Base-by-base conservation (phyloP, 768 basidiomycete species). In the Rhizopogon roseolus region DNA sequence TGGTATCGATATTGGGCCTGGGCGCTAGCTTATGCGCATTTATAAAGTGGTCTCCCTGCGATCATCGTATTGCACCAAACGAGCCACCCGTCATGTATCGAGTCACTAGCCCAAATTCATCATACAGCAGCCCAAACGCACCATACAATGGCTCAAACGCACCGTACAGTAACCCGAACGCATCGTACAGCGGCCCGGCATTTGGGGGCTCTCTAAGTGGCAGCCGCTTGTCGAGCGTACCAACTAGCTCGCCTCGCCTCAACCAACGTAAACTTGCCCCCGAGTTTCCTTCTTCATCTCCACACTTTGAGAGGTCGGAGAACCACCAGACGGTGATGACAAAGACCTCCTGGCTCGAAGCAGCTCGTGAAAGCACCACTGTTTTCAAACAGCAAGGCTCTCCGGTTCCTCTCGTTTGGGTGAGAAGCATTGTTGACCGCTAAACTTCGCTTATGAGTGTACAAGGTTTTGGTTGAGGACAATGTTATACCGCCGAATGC, bases 401-500 rank as follows among this genome's bases (percentile, higher is more conserved):
- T 7, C 50, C 65, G 0, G n/a, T 69, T 5, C 67, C 67, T 41
- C 50, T 69, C n/a, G 64, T 69, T 52, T 71, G 67, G 67, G 67
- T 69, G 54, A 28, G 65, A 8, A 10, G 32, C 46, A 36, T 10
- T 9, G 2, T 16, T 16, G 32, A 36, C 5, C 19, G 19, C 38
- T 17, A 32, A 41, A 17, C 17, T 13, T 48, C 6, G 34, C 27
- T 6, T 17, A 13, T 3, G 25, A 32, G 39, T n/a, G 9, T 17
- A 16, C 34, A 19, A 69, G 67, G 60, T 69, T 38, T 42, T 69
- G 50, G 64, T 62, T 0, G 67, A 71, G 50, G 65, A 62, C 4
- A 69, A 52, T 40, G 43, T 55, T n/a, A 71, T 69, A n/a, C 67
- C 67, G 5, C 60, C 70, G 38, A 71, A 67, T n/a, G 67, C 67